phyloP scores from a whole-genome alignment of 306 rosid species.

The Cercis canadensis region DNA sequence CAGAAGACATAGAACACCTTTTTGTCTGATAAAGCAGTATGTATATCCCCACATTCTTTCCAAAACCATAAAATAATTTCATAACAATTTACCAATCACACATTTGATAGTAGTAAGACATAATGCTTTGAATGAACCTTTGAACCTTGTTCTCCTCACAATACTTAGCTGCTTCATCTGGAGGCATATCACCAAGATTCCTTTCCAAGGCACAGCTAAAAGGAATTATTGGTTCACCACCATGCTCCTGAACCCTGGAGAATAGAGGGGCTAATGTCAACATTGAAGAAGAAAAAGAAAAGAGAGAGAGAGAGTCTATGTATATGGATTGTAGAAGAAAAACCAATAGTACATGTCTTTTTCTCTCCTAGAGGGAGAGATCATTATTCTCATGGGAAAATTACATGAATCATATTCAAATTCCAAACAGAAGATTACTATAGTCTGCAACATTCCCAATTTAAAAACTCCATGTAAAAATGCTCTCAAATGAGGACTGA shows the following conservation, averaged over 20 bases:
- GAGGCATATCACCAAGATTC: slow-evolving; percentile 81
- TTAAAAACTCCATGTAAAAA: neutral
- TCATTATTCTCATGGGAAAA: slow-evolving; percentile 15
- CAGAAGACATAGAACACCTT: neutral
- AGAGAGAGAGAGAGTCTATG: neutral
- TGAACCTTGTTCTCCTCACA: slow-evolving; percentile 89
- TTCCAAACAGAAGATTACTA: slow-evolving; percentile 27
- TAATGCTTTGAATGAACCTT: slow-evolving; percentile 66
- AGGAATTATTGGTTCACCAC: slow-evolving; percentile 87
- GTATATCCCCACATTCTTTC: slow-evolving; percentile 5
- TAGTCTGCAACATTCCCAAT: neutral
- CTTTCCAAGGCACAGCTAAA: slow-evolving; percentile 89
- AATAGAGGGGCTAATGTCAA: slow-evolving; percentile 29
- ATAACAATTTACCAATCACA: slow-evolving; percentile 8
- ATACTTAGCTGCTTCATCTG: slow-evolving; percentile 80
- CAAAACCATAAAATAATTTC: slow-evolving; percentile 3
- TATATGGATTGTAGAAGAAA: neutral
- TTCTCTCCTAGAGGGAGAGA: neutral
- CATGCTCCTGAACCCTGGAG: slow-evolving; percentile 98
- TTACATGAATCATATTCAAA: slow-evolving; percentile 2
- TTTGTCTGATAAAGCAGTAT: slow-evolving; percentile 8
- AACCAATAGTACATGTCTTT: neutral
- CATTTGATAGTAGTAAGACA: slow-evolving; percentile 21
- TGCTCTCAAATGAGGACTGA: no score
- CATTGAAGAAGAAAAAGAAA: slow-evolving; percentile 4